These are phyloP conservation scores for Pseudocercospora pini-densiflorae DNA, from an alignment of 2,329 filamentous ascomycete species.

Conservation along the genomic window DNA sequence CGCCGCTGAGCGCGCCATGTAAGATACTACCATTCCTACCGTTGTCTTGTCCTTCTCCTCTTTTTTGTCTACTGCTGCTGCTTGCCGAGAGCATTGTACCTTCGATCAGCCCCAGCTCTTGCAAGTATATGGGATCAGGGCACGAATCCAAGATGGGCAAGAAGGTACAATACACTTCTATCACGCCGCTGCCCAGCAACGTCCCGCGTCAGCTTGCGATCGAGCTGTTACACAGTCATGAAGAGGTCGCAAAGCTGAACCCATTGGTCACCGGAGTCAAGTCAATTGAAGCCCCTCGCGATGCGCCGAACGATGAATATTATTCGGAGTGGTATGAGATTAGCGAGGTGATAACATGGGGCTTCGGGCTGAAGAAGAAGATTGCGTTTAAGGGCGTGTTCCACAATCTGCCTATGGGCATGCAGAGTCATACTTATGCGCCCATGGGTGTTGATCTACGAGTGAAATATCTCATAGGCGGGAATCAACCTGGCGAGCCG, in stretches of 20 bases:
- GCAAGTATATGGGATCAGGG: slow-evolving; percentile 4
- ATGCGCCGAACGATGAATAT: slow-evolving; percentile 69
- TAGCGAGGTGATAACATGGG: slow-evolving; percentile 68
- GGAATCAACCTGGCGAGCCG: slow-evolving; percentile 71
- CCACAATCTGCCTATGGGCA: slow-evolving; percentile 72
- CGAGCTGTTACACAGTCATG: slow-evolving; percentile 72
- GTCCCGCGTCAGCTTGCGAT: slow-evolving; percentile 73
- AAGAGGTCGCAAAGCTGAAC: slow-evolving; percentile 72
- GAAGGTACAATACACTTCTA: slow-evolving; percentile 68
- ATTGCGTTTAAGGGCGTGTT: slow-evolving; percentile 74
- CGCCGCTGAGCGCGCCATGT: slow-evolving; percentile 2
- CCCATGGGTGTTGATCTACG: slow-evolving; percentile 69
- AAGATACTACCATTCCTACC: neutral
- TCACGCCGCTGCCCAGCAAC: slow-evolving; percentile 71
- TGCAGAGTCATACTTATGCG: slow-evolving; percentile 73
- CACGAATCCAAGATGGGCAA: slow-evolving; percentile 46
- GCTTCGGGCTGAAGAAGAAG: slow-evolving; percentile 68
- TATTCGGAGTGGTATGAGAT: slow-evolving; percentile 78
- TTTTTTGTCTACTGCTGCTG: neutral
- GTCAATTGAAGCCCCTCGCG: slow-evolving; percentile 67
- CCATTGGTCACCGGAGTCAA: slow-evolving; percentile 69
- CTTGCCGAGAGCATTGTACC: neutral
- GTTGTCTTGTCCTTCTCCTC: neutral
- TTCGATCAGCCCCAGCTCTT: neutral
- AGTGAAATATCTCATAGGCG: slow-evolving; percentile 70